A percentile compares a stretch with the other conserved stretches of the same genome.
Evolutionary conservation across 139 green algal species (phyloP).

Genomic region (Nannochloris sp.): DNA sequence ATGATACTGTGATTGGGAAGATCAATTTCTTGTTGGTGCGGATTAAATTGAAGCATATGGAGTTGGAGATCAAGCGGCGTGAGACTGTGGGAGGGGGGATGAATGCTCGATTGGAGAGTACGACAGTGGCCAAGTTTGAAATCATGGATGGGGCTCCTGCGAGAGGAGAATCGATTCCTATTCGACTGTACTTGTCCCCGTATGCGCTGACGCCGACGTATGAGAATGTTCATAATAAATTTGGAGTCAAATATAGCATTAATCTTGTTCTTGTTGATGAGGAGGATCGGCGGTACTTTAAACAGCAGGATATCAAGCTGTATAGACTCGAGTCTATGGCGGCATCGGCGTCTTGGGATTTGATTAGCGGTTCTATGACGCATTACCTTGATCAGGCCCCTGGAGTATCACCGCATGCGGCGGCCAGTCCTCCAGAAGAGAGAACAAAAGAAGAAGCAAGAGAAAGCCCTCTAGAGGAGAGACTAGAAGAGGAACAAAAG

Average conservation of each 20-base stretch:
- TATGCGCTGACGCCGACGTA: slow-evolving; percentile 95
- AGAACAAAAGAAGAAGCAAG: not conserved
- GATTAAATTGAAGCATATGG: slow-evolving; percentile 99
- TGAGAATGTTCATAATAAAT: slow-evolving; percentile 91
- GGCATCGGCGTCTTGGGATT: not conserved
- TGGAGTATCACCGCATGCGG: not conserved
- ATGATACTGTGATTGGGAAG: slow-evolving; percentile 88
- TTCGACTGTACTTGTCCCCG: slow-evolving; percentile 85
- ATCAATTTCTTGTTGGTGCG: slow-evolving; percentile 98
- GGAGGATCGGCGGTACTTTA: slow-evolving; percentile 85
- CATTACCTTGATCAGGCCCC: not conserved
- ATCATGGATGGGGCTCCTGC: slow-evolving; percentile 99
- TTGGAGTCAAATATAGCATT: slow-evolving; percentile 94
- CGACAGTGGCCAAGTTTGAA: slow-evolving; percentile 97
- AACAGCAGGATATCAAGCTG: slow-evolving; percentile 12
- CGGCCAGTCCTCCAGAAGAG: not conserved
- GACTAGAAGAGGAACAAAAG: too few species aligned
- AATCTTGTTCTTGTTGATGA: slow-evolving; percentile 99
- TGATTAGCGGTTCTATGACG: not conserved
- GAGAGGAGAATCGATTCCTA: slow-evolving; percentile 78
- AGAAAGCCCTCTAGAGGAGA: too few species aligned
- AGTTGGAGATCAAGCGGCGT: slow-evolving; percentile 91
- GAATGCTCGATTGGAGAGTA: slow-evolving; percentile 76
- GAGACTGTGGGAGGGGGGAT: slow-evolving; percentile 80
- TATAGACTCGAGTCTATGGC: slow-evolving; percentile 4